Evolutionary conservation across 1,284 basidiomycete genomes (phyloP), one percentile per base, ranked within the genome.

Genomic region (Chalciporus piperatoides): DNA sequence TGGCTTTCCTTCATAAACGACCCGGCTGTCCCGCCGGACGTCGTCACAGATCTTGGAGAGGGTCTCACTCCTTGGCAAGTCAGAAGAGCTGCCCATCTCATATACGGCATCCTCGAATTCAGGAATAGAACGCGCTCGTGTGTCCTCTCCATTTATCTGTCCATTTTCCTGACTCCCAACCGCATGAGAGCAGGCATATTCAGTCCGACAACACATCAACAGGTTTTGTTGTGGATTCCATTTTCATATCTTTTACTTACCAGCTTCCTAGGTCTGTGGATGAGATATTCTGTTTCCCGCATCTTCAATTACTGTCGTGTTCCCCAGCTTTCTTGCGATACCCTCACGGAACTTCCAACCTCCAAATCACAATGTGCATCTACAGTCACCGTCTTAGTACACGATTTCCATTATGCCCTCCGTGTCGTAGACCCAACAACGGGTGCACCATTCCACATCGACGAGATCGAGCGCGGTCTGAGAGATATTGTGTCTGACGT

Each of bases 1-100:
- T 98, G 95, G 95, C 76, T 97, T 39, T 78, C 92, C n/a, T 90
- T 95, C 64, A 68, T 72, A 37, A 79, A 90, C 54, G 85, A 89
- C 55, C 61, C 70, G 1, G 70, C 61, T 21, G 72, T 87, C 15
- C 82, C 83, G 1, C 59, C 63, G 8, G 60, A 69, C 11, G 75
- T 77, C 1, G 65, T 77, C 21, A 64, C 62, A 2, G 70, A 67
- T 56, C 63, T 67, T 52, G 54, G 62, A 57, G 68, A 46, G 60
- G 79, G 82, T 24, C 80, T 86, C 49, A 87, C 82, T 0, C 73
- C 81, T 12, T 95, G 91, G 90, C 95, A 97, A 68, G 71, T 97
- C 41, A 78, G 90, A 56, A 76, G 92, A 39, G 90, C 92, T 1
- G 83, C 93, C 6, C 96, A 92, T 86, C 71, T 98, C 19, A 74